Percentiles rank a stretch among this genome's conserved stretches.
Evolutionary conservation across 2,329 filamentous ascomycete species (phyloP).

Genomic region (Plectosphaerella plurivora): DNA sequence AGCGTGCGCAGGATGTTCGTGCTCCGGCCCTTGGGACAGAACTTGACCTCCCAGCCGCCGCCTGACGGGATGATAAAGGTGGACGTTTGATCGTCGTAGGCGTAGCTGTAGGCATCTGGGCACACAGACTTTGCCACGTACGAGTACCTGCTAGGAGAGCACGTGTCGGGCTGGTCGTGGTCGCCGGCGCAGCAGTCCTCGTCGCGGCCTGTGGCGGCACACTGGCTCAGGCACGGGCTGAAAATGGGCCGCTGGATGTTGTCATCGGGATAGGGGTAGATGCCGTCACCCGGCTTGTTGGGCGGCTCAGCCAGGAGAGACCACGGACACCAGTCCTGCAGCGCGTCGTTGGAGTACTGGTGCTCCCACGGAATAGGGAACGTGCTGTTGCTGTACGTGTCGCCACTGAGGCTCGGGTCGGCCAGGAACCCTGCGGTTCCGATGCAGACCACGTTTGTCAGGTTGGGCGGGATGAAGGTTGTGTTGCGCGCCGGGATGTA

Average conservation of each 20-base stretch:
- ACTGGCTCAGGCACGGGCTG: conserved; percentile 74
- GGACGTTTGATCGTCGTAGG: conserved; percentile 54
- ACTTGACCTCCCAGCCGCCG: conserved; percentile 73
- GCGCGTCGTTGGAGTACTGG: conserved; percentile 48
- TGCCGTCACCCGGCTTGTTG: conserved; percentile 64
- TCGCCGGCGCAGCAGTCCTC: conserved; percentile 72
- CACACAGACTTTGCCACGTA: conserved; percentile 68
- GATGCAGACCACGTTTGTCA: conserved; percentile 74
- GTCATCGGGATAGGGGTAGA: conserved; percentile 79
- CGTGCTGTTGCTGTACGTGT: conserved; percentile 57
- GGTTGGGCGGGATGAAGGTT: conserved; percentile 66
- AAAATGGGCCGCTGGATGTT: conserved; percentile 66
- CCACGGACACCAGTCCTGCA: conserved; percentile 76
- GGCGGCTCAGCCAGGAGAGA: conserved; percentile 66
- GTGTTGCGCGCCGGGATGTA: conserved; percentile 58
- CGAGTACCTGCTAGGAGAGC: conserved; percentile 65
- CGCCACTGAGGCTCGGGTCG: conserved; percentile 46
- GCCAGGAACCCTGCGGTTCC: conserved; percentile 62
- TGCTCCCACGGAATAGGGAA: conserved; percentile 66
- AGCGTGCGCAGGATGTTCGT: conserved; percentile 54
- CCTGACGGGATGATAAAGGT: conserved; percentile 62
- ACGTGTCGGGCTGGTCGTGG: conserved; percentile 59
- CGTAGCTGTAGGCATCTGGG: conserved; percentile 80
- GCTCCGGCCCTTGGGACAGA: conserved; percentile 64
- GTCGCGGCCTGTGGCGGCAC: conserved; percentile 61